Evolutionary conservation across 345 rosid species (phyloP).

Genomic region (Salix arbutifolia): DNA sequence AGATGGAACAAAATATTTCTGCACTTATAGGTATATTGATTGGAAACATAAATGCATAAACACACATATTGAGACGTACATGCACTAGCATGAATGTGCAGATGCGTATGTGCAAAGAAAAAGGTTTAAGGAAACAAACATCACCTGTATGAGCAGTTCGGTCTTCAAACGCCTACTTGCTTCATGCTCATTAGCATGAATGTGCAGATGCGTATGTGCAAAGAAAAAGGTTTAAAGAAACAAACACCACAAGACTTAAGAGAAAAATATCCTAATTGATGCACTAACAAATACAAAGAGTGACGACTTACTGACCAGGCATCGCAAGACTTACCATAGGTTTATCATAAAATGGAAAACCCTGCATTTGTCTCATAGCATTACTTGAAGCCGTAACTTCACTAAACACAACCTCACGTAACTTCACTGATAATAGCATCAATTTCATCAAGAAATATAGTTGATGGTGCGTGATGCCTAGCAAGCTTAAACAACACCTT

Average conservation of each 20-base stretch:
- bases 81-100: neutral
- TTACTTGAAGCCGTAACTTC: constrained; percentile 92
- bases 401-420: constrained; percentile 86
- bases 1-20: neutral
- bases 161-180: constrained; percentile 98
- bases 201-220: too few relatives aligned
- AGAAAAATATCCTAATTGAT: neutral
- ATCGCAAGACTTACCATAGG: constrained; percentile 65
- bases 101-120: neutral
- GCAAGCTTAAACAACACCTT: too few relatives aligned
- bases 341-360: constrained; percentile 91
- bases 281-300: neutral
- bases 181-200: constrained; percentile 99
- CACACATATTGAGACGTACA: neutral
- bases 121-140: constrained; percentile 13
- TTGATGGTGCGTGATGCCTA: too few relatives aligned
- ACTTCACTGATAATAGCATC: too few relatives aligned
- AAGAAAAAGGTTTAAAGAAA: too few relatives aligned
- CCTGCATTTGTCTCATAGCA: constrained; percentile 95
- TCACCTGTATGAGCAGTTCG: constrained; percentile 95
- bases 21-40: neutral
- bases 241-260: too few relatives aligned
- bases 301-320: neutral
- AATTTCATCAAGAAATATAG: too few relatives aligned
- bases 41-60: neutral